Base-by-base conservation (phyloP, 805 yeast species). In the Kuraishia capsulata region DNA sequence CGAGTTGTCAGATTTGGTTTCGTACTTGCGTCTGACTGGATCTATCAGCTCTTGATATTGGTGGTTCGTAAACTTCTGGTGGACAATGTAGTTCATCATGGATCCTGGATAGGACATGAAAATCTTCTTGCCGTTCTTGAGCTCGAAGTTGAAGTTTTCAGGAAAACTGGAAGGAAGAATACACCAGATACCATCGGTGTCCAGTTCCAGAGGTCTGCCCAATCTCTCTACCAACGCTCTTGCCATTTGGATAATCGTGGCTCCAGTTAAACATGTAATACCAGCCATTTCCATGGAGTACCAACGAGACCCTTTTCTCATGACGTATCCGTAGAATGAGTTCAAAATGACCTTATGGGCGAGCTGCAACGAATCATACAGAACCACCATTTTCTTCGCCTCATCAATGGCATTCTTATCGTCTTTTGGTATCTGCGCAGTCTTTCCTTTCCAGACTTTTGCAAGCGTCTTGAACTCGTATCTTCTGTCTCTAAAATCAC, bases 221-320 rank as follows among this genome's bases (percentile, higher is more conserved):
- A 94, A 64, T 50, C 96, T 67, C 56, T 90, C 97, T 11, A 92
- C 96, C 42, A 92, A 64, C 1, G 82, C 64, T 44, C 97, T 70
- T 0, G 99, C 99, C 92, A 90, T 84, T 61, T 94, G 97, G 65
- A 92, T 92, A 50, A 92, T 92, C 0, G 95, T 87, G 1, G 98
- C 96, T 38, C 99, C 99, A 0, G 98, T 92, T 36, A 89, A 69
- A 70, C 98, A 94, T 0, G 99, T 92, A 16, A 92, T 92, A 45
- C 99, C 99, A 0, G 98, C 99, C 98, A 94, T 92, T 59, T 92
- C 98, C 92, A 92, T 88, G 0, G 98, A 92, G 52, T 89, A 92
- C 99, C 99, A 92, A 43, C 99, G 72, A 0, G 98, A 92, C 30
- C 98, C 99, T 52, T 92, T 92, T 61, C 99, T 76, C 98, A 92